Conservation (phyloP, 345 rosid species). For the Firmiana major region DNA sequence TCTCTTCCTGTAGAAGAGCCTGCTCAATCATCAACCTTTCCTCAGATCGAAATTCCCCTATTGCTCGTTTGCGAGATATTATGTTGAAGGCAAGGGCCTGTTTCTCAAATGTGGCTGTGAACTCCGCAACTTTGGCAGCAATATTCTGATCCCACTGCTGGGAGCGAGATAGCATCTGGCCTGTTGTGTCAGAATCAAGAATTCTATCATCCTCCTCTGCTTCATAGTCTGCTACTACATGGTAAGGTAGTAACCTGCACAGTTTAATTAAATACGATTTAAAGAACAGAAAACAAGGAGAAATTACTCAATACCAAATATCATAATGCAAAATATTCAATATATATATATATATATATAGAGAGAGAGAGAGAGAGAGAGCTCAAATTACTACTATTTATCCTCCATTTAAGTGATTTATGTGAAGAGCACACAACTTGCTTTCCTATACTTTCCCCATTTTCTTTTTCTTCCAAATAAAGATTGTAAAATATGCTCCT, state of each 20-base stretch:
- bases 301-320: not conserved
- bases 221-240: conserved; percentile 91
- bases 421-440: not conserved
- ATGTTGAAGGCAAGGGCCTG: conserved; percentile 76
- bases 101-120: conserved; percentile 81
- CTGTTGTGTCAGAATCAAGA: conserved; percentile 79
- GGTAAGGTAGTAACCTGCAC: conserved; percentile 85
- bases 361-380: not conserved
- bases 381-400: not conserved
- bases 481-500: not conserved
- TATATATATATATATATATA: too few relatives aligned
- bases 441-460: not conserved
- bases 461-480: not conserved
- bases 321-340: not conserved
- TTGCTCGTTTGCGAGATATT: conserved; percentile 55
- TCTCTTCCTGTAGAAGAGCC: conserved; percentile 41
- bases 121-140: conserved; percentile 52
- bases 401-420: not conserved
- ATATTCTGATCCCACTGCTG: conserved; percentile 94
- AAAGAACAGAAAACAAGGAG: not conserved
- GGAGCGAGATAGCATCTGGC: conserved; percentile 65
- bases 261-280: not conserved
- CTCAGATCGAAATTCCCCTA: conserved; percentile 75
- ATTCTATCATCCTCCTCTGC: conserved; percentile 94
- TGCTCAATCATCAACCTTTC: conserved; percentile 74